phyloP scores from a whole-genome alignment of 2,329 filamentous ascomycete genomes.

The Myriosclerotinia duriaeana region DNA sequence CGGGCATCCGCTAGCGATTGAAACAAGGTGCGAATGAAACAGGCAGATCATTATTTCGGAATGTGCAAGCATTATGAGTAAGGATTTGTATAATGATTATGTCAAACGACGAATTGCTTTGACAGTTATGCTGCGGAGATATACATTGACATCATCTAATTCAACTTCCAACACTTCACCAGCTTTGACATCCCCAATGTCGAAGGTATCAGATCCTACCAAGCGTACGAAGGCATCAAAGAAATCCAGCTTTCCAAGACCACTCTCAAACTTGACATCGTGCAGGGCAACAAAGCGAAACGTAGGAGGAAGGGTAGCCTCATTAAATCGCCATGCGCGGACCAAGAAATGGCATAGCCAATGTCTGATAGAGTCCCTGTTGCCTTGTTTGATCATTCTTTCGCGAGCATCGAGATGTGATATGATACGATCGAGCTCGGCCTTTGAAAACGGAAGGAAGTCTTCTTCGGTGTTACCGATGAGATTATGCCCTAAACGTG shows the following conservation, averaged over 20 bases:
- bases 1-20: not conserved
- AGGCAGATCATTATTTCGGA: not conserved
- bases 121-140: slow-evolving; percentile 49
- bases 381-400: slow-evolving; percentile 28
- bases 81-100: not conserved
- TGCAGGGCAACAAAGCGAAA: slow-evolving; percentile 42
- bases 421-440: slow-evolving; percentile 34
- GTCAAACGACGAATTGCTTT: slow-evolving; percentile 43
- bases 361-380: slow-evolving; percentile 43
- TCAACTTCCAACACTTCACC: slow-evolving; percentile 57
- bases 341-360: slow-evolving; percentile 61
- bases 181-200: slow-evolving; percentile 43
- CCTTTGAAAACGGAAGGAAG: slow-evolving; percentile 39
- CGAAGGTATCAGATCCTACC: not conserved
- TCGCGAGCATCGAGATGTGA: slow-evolving; percentile 37
- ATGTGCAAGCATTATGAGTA: not conserved
- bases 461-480: slow-evolving; percentile 38
- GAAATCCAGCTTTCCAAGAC: not conserved
- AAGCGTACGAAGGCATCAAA: slow-evolving; percentile 6
- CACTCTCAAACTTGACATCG: not conserved
- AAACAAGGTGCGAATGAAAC: not conserved
- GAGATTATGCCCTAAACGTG: slow-evolving; percentile 42
- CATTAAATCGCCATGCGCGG: slow-evolving; percentile 56
- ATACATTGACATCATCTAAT: slow-evolving; percentile 53
- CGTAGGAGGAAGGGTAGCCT: slow-evolving; percentile 48